Conservation (phyloP, 805 yeast species). For the Metschnikowia chrysomelidarum region DNA sequence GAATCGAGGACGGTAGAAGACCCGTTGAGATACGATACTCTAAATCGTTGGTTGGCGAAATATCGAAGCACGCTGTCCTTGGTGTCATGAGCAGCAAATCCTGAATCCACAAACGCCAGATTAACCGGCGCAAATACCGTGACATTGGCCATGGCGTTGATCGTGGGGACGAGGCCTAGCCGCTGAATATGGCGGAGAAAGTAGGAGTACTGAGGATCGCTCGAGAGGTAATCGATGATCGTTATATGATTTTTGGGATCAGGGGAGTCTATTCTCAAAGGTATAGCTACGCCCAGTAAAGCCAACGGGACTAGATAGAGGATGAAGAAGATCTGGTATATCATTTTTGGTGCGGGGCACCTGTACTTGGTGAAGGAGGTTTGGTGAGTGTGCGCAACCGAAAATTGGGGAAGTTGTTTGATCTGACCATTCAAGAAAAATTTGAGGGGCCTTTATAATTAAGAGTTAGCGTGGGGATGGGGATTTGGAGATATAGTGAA, state of each 20-base stretch:
- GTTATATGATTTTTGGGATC: slow-evolving; percentile 42
- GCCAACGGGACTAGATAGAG: slow-evolving; percentile 4
- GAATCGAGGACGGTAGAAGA: slow-evolving; percentile 30
- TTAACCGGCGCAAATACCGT: slow-evolving; percentile 82
- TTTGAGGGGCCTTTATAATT: too few relatives aligned
- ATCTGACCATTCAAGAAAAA: too few relatives aligned
- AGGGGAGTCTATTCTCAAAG: too few relatives aligned
- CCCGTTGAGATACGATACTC: slow-evolving; percentile 29
- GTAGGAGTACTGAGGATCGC: slow-evolving; percentile 63
- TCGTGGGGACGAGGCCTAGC: slow-evolving; percentile 56
- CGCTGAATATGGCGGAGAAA: slow-evolving; percentile 62
- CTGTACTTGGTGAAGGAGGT: too few relatives aligned
- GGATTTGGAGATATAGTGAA: too few relatives aligned
- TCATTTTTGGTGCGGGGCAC: too few relatives aligned
- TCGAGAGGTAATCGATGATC: slow-evolving; percentile 67
- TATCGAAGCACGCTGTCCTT: slow-evolving; percentile 25
- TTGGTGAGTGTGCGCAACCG: too few relatives aligned
- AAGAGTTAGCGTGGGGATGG: too few relatives aligned
- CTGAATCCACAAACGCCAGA: slow-evolving; percentile 56
- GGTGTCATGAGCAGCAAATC: slow-evolving; percentile 20
- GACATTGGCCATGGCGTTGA: slow-evolving; percentile 59
- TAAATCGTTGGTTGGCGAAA: slow-evolving; percentile 31
- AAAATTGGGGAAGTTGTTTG: too few relatives aligned
- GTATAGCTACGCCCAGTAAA: slow-evolving; percentile 15
- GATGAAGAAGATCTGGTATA: too few relatives aligned